Percentiles rank a stretch among this genome's conserved stretches.
Evolutionary conservation across 768 basidiomycete species (phyloP).

Genomic region (Krasilnikovozyma curviuscula): DNA sequence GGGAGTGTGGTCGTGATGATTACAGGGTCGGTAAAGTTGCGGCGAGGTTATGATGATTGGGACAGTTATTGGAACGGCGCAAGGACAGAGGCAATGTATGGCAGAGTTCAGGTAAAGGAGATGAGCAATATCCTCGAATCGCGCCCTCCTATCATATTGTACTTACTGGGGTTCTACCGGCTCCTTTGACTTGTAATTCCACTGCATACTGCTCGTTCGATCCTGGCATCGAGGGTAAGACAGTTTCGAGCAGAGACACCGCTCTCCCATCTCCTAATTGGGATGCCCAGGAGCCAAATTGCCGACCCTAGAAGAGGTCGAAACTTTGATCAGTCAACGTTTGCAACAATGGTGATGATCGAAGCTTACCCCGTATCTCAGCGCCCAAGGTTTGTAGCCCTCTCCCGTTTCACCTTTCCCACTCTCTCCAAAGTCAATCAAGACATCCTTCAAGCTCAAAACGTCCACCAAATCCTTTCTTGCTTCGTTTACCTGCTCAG

Average conservation of each 20-base stretch:
- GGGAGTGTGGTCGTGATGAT: too few species aligned
- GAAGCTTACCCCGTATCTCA: slow-evolving; percentile 61
- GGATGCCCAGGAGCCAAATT: slow-evolving; percentile 50
- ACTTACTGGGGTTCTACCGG: slow-evolving; percentile 81
- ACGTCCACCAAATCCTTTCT: slow-evolving; percentile 62
- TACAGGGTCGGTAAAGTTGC: too few species aligned
- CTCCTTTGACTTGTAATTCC: slow-evolving; percentile 88
- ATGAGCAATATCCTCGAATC: too few species aligned
- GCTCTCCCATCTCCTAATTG: slow-evolving; percentile 93
- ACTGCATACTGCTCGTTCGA: too few species aligned
- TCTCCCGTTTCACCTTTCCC: slow-evolving; percentile 16
- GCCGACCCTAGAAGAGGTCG: slow-evolving; percentile 13
- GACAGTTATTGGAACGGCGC: too few species aligned
- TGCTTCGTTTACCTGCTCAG: slow-evolving; percentile 25
- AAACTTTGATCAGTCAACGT: not conserved
- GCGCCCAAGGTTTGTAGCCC: slow-evolving; percentile 58
- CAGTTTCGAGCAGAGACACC: slow-evolving; percentile 41
- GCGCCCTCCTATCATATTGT: too few species aligned
- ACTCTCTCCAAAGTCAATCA: slow-evolving; percentile 32
- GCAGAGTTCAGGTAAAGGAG: too few species aligned
- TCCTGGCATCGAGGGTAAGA: slow-evolving; percentile 4
- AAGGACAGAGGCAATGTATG: too few species aligned
- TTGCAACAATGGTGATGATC: slow-evolving; percentile 51
- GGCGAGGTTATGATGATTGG: too few species aligned
- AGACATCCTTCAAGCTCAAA: slow-evolving; percentile 52